Conservation (phyloP, 2,329 filamentous ascomycete species). For the Rhynchosporium secalis region DNA sequence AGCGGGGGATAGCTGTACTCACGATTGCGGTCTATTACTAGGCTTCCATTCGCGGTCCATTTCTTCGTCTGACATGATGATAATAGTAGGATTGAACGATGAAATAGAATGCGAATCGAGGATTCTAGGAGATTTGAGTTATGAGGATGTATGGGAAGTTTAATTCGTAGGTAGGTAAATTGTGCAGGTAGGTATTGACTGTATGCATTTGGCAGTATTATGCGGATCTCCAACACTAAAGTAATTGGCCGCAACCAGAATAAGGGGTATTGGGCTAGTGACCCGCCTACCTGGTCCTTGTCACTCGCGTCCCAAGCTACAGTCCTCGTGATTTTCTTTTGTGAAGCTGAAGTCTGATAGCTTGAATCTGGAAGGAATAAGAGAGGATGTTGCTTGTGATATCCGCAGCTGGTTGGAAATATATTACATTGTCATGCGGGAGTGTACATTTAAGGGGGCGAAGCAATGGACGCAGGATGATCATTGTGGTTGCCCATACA, state of each 20-base stretch:
- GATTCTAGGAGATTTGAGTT: conserved; percentile 3
- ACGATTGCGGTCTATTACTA: conserved; percentile 79
- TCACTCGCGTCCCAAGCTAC: conserved; percentile 15
- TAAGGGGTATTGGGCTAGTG: conserved; percentile 23
- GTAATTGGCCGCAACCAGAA: conserved; percentile 14
- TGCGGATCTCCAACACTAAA: conserved; percentile 24
- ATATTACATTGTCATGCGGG: too few relatives aligned
- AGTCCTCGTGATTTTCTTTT: conserved; percentile 9
- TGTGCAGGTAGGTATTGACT: not conserved
- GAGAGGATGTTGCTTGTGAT: not conserved
- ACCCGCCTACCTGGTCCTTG: not conserved
- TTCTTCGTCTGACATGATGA: conserved; percentile 59
- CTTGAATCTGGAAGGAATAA: not conserved
- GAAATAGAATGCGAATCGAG: not conserved
- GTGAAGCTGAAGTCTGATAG: conserved; percentile 3
- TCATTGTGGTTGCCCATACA: too few relatives aligned
- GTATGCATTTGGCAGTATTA: conserved; percentile 1
- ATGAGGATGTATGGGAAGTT: not conserved
- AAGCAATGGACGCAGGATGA: too few relatives aligned
- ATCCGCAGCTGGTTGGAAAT: not conserved
- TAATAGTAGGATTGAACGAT: not conserved
- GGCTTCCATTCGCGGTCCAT: conserved; percentile 80
- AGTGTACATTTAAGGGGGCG: too few relatives aligned
- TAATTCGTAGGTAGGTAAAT: not conserved
- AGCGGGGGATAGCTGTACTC: conserved; percentile 47